phyloP scores from a whole-genome alignment of 768 basidiomycete genomes.

The Boletus fagicola region DNA sequence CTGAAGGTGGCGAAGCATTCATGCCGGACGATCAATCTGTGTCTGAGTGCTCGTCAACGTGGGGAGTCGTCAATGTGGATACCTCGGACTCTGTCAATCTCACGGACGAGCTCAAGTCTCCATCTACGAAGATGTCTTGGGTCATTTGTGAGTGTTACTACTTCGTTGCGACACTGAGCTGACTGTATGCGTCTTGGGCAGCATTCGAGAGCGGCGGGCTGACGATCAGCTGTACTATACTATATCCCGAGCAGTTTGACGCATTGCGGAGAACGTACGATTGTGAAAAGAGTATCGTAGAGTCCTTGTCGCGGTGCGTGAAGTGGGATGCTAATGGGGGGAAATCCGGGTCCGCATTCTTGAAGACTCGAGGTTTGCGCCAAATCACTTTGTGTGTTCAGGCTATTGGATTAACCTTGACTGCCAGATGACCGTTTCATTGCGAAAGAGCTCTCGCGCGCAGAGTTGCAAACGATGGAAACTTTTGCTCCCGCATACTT shows the following conservation, averaged over 20 bases:
- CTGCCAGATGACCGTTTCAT: slow-evolving; percentile 93
- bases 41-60: slow-evolving; percentile 82
- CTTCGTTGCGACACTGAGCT: neutral
- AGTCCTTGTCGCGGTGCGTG: slow-evolving; percentile 88
- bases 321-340: slow-evolving; percentile 97
- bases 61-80: slow-evolving; percentile 90
- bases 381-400: neutral
- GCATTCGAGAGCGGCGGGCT: slow-evolving; percentile 89
- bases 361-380: slow-evolving; percentile 84
- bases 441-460: slow-evolving; percentile 89
- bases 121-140: slow-evolving; percentile 80
- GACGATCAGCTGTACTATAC: slow-evolving; percentile 89
- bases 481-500: slow-evolving; percentile 98
- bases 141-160: slow-evolving; percentile 59
- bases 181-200: slow-evolving; percentile 29
- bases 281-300: slow-evolving; percentile 91
- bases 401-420: neutral
- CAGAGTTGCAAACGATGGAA: slow-evolving; percentile 93
- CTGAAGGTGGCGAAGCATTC: slow-evolving; percentile 77
- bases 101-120: slow-evolving; percentile 70
- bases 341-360: slow-evolving; percentile 94
- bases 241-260: slow-evolving; percentile 97
- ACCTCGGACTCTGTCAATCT: slow-evolving; percentile 62
- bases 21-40: slow-evolving; percentile 90
- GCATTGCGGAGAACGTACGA: slow-evolving; percentile 89